Evolutionary conservation across 176 grass and related monocot genomes (phyloP).

Genomic region (Ananas comosus): DNA sequence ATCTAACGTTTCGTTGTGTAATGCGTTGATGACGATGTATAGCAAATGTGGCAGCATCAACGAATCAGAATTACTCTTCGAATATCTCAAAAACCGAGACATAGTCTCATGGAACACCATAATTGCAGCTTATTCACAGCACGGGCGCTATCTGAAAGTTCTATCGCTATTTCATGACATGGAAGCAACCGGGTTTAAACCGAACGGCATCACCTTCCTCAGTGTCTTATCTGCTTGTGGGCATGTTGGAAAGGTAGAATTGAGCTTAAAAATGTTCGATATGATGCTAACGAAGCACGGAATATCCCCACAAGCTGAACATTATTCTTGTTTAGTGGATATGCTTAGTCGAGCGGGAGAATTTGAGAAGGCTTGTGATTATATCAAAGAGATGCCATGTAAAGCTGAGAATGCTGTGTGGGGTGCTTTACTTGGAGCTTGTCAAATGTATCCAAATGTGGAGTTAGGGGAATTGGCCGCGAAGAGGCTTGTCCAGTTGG

Average conservation of each 20-base stretch:
- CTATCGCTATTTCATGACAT: conserved; percentile 60
- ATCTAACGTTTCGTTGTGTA: conserved; percentile 46
- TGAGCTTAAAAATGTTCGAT: conserved; percentile 69
- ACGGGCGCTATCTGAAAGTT: conserved; percentile 64
- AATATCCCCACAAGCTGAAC: conserved; percentile 49
- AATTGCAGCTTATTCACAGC: conserved; percentile 68
- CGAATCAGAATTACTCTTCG: conserved; percentile 58
- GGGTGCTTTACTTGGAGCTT: conserved; percentile 57
- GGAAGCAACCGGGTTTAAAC: conserved; percentile 33
- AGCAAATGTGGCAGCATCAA: conserved; percentile 66
- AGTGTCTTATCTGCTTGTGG: conserved; percentile 62
- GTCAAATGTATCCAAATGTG: conserved; percentile 57
- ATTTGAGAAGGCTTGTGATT: conserved; percentile 59
- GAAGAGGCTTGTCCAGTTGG: conserved; percentile 46
- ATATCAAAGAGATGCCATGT: conserved; percentile 61
- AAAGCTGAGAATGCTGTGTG: conserved; percentile 55
- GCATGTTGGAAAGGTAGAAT: conserved; percentile 60
- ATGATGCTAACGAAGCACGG: conserved; percentile 51
- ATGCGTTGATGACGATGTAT: conserved; percentile 90
- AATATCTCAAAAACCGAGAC: conserved; percentile 35
- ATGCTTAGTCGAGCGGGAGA: conserved; percentile 62
- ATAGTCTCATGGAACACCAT: conserved; percentile 76
- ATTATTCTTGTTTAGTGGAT: conserved; percentile 84
- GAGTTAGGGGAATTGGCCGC: conserved; percentile 76
- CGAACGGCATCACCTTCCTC: conserved; percentile 69